A percentile compares a stretch with the other conserved stretches of the same genome.
Conservation (phyloP, 495 filamentous ascomycete species). For the Xylaria nigripes region DNA sequence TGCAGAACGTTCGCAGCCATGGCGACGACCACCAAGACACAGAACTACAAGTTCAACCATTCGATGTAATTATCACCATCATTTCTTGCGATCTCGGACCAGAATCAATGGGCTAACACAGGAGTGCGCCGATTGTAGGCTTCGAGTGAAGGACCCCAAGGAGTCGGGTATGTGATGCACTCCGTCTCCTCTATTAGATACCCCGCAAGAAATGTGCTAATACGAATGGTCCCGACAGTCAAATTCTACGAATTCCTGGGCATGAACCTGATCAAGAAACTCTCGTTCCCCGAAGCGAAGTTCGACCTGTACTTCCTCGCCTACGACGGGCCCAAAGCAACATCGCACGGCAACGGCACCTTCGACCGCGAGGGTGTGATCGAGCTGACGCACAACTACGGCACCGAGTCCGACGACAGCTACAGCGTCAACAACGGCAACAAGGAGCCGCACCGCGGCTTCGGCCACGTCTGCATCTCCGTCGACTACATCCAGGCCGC, state of each 20-base stretch:
- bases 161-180: slow-evolving; percentile 49
- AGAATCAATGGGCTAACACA: not conserved
- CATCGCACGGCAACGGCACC: slow-evolving; percentile 53
- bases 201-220: not conserved
- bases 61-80: slow-evolving; percentile 51
- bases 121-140: slow-evolving; percentile 42
- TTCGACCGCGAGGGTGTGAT: slow-evolving; percentile 83
- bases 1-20: slow-evolving; percentile 45
- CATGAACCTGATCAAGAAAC: slow-evolving; percentile 71
- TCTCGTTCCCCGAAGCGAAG: slow-evolving; percentile 64
- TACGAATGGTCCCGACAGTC: slow-evolving; percentile 37
- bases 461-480: slow-evolving; percentile 80
- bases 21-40: slow-evolving; percentile 60
- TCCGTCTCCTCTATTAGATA: not conserved
- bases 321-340: slow-evolving; percentile 57
- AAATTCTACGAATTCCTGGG: slow-evolving; percentile 94
- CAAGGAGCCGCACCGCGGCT: slow-evolving; percentile 74
- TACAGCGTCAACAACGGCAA: slow-evolving; percentile 87
- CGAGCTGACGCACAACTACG: slow-evolving; percentile 95
- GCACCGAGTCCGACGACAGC: slow-evolving; percentile 76
- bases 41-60: slow-evolving; percentile 82
- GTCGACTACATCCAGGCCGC: slow-evolving; percentile 88
- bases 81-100: not conserved
- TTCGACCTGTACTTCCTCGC: slow-evolving; percentile 86
- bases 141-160: slow-evolving; percentile 91